These are phyloP conservation scores for Pestalotiopsis fici DNA, from an alignment of 2,329 filamentous ascomycete species.

Conservation along the genomic window DNA sequence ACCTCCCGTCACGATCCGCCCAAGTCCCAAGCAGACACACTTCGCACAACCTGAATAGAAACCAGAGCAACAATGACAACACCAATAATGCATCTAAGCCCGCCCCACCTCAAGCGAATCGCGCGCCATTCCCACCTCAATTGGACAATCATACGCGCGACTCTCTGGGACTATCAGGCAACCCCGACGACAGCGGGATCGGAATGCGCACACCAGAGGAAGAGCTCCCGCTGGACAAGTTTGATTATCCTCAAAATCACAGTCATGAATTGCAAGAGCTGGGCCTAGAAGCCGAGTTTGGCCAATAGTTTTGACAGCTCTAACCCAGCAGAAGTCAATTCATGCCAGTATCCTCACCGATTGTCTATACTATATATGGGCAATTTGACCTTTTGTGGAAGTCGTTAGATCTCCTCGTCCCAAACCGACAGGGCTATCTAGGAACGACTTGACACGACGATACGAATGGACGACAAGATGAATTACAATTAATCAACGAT, in stretches of 20 bases:
- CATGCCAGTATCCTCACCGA: neutral
- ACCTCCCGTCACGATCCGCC: conserved; percentile 29
- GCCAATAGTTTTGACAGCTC: neutral
- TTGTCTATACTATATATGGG: conserved; percentile 3
- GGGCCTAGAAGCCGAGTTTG: conserved; percentile 16
- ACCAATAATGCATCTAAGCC: conserved; percentile 39
- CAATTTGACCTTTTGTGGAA: neutral
- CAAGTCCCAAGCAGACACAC: conserved; percentile 36
- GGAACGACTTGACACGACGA: conserved; percentile 1
- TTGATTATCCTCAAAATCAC: conserved; percentile 42
- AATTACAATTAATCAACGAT: neutral
- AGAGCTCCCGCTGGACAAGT: conserved; percentile 64
- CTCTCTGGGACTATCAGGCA: conserved; percentile 41
- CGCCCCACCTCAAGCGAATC: conserved; percentile 48
- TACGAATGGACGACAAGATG: conserved; percentile 8
- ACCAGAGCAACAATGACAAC: conserved; percentile 40
- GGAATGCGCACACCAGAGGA: conserved; percentile 70
- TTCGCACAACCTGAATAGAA: conserved; percentile 44
- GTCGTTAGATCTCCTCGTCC: neutral
- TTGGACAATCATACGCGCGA: conserved; percentile 45
- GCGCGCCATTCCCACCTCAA: conserved; percentile 50
- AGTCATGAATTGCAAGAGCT: conserved; percentile 31
- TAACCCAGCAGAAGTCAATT: neutral
- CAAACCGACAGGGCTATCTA: neutral
- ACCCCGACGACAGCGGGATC: conserved; percentile 74